These are phyloP conservation scores for Fusarium nisikadoi DNA, from an alignment of 2,329 filamentous ascomycete species.

Conservation along the genomic window DNA sequence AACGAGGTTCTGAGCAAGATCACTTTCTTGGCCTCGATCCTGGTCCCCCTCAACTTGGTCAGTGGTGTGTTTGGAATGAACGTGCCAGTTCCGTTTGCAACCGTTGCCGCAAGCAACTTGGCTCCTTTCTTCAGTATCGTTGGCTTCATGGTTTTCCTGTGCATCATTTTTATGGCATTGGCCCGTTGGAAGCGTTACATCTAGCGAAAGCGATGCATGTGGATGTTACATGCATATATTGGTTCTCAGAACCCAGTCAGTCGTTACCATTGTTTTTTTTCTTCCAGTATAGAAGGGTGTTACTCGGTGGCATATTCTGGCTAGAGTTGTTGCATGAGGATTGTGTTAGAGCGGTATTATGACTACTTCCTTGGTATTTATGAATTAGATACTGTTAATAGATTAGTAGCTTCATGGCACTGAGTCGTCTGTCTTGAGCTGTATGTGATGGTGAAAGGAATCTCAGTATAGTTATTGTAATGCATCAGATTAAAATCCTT, in stretches of 20 bases:
- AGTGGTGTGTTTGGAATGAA: slow-evolving; percentile 93
- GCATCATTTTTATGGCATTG: slow-evolving; percentile 56
- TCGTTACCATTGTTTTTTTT: slow-evolving; percentile 20
- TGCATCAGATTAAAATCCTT: not conserved
- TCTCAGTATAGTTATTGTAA: not conserved
- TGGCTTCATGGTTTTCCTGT: slow-evolving; percentile 63
- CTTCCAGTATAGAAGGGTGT: slow-evolving; percentile 28
- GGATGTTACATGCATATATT: slow-evolving; percentile 14
- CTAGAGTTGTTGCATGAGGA: slow-evolving; percentile 9
- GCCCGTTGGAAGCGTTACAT: slow-evolving; percentile 62
- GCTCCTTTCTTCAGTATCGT: slow-evolving; percentile 40
- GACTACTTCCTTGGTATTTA: slow-evolving; percentile 16
- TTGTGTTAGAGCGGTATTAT: slow-evolving; percentile 11
- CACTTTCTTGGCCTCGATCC: slow-evolving; percentile 90
- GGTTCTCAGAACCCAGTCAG: not conserved
- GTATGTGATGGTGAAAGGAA: not conserved
- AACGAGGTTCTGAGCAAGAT: slow-evolving; percentile 95
- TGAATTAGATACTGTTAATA: slow-evolving; percentile 14
- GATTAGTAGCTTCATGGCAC: slow-evolving; percentile 22
- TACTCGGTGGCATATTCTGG: slow-evolving; percentile 20
- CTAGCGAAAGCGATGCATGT: slow-evolving; percentile 59
- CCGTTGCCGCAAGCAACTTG: slow-evolving; percentile 59
- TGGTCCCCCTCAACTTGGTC: slow-evolving; percentile 95
- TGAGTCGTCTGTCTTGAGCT: not conserved
- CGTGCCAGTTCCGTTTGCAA: slow-evolving; percentile 75